Base-by-base conservation (phyloP, 2,329 filamentous ascomycete species). In the Fonsecaea nubica region DNA sequence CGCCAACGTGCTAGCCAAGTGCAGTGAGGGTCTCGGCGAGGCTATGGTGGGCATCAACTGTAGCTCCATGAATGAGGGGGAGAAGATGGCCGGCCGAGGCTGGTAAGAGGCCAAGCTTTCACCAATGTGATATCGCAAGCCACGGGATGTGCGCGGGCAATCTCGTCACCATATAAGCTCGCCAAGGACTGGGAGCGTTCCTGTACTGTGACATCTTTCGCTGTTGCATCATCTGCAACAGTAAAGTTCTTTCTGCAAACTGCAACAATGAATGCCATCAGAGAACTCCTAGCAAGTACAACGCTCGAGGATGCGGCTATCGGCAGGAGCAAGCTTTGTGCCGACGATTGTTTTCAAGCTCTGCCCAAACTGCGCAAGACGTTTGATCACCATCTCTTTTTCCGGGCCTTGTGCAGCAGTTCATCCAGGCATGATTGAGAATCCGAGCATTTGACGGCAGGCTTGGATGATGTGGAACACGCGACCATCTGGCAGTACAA, bases 41-140 rank as follows among this genome's bases (percentile, higher is more conserved):
- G 93, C 95, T 40, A 99, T 98, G 92, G 93, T 97, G 10, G 95
- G 95, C 32, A 92, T 98, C 76, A 97, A 94, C 81, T 91, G 91
- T 71, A 87, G 87, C 69, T 87, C 85, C 73, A 90, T 98, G 90
- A 84, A 85, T 68, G 87, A 92, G 61, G 85, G 85, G 66, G 90
- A 97, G 80, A 96, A 92, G 86, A 82, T 97, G 80, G 91, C 93
- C 35, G 89, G 88, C 67, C 84, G 94, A 66, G 94, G 94, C 9
- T 97, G 92, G 92, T 97, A 87, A 25, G 25, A 25, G 25, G 25
- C 2, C 25, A 25, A 25, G 25, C 25, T 25, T 25, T 1, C 25
- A 25, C 25, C 25, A 25, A 25, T 25, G 25, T 25, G 25, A 25
- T 25, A 25, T 3, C 25, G 25, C 25, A 25, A 25, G 25, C 25